Conservation (phyloP, 805 yeast genomes). For the Helenozyma rhizophorensis region DNA sequence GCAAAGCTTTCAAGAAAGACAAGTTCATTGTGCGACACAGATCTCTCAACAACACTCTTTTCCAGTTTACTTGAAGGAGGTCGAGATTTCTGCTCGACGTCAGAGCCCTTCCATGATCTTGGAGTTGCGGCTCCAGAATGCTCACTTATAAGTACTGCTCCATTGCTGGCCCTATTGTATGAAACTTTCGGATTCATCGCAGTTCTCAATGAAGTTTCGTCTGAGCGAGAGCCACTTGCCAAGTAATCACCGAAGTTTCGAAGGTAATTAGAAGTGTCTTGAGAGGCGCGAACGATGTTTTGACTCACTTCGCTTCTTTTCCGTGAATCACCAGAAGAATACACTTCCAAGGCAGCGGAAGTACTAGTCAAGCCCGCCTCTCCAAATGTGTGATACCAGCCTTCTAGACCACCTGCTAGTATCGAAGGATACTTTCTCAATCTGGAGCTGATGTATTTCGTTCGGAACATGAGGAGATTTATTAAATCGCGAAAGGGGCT, state of each 20-base stretch:
- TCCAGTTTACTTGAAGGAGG: neutral
- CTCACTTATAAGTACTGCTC: too few species aligned
- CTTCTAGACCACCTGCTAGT: slow-evolving; percentile 34
- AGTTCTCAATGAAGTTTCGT: too few species aligned
- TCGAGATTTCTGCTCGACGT: neutral
- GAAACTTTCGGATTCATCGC: too few species aligned
- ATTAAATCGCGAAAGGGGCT: slow-evolving; percentile 57
- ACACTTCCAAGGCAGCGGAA: too few species aligned
- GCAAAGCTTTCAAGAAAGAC: slow-evolving; percentile 28
- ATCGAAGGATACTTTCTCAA: slow-evolving; percentile 29
- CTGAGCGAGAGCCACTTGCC: slow-evolving; percentile 8
- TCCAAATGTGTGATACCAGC: slow-evolving; percentile 32
- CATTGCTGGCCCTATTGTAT: too few species aligned
- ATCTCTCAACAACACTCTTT: neutral
- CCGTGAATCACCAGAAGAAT: too few species aligned
- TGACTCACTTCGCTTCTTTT: too few species aligned
- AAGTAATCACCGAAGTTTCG: slow-evolving; percentile 12
- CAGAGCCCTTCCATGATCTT: neutral
- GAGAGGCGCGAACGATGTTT: too few species aligned
- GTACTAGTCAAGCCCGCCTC: slow-evolving; percentile 12
- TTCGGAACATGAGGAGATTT: slow-evolving; percentile 26
- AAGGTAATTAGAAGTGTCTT: slow-evolving; percentile 7
- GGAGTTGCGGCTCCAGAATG: too few species aligned
- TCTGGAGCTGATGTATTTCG: slow-evolving; percentile 30
- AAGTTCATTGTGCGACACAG: neutral